Evolutionary conservation across 768 basidiomycete genomes (phyloP).

Genomic region (Mycena rosella): DNA sequence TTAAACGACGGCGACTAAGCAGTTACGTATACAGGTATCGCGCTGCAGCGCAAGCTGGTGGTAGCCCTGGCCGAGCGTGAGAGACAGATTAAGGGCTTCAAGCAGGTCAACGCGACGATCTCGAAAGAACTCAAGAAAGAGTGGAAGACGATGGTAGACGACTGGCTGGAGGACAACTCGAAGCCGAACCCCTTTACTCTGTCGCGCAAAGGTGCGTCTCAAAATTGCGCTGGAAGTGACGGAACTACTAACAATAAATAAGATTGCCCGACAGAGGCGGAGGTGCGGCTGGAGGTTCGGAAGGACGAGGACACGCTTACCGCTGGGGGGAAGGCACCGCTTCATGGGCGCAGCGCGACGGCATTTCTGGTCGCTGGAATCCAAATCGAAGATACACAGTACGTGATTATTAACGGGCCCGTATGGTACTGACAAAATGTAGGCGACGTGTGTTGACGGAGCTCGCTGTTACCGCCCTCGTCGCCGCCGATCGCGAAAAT

Average conservation of each 20-base stretch:
- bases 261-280: no score
- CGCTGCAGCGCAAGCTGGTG: neutral
- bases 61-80: neutral
- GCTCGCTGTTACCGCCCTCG: neutral
- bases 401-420: neutral
- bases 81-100: no score
- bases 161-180: no score
- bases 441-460: conserved; percentile 14
- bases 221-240: no score
- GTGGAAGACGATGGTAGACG: no score
- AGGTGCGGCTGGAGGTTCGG: neutral
- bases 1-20: neutral
- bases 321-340: neutral
- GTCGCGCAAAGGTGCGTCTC: neutral
- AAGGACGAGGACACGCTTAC: neutral
- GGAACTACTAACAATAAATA: no score
- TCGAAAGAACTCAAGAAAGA: no score
- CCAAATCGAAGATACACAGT: conserved; percentile 32
- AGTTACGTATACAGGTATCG: neutral
- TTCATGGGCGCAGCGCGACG: neutral
- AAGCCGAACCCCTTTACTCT: conserved; percentile 10
- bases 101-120: no score
- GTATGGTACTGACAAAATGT: neutral
- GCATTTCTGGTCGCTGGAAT: conserved; percentile 23
- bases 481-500: conserved; percentile 12